Percentiles rank a stretch among this genome's conserved stretches.
Evolutionary conservation across 768 basidiomycete genomes (phyloP).

Genomic region (Xerocomellus amylosporus): DNA sequence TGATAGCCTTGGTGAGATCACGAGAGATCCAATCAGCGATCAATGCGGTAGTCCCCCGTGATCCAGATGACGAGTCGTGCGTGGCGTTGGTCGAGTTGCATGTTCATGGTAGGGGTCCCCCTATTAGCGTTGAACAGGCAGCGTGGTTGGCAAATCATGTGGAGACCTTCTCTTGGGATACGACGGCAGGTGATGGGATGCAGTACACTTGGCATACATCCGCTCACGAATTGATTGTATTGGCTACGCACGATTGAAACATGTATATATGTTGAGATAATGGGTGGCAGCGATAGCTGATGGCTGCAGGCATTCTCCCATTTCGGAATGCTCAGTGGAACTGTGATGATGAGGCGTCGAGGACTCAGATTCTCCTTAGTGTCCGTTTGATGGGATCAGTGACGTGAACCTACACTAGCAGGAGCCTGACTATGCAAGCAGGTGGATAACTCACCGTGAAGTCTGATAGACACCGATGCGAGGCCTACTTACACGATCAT

Average conservation of each 20-base stretch:
- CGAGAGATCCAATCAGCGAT: slow-evolving; percentile 4
- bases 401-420: too few relatives aligned
- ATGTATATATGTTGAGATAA: not conserved
- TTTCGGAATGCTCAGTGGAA: too few relatives aligned
- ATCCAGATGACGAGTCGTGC: not conserved
- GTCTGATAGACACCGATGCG: too few relatives aligned
- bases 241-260: not conserved
- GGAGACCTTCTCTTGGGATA: slow-evolving; percentile 7
- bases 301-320: too few relatives aligned
- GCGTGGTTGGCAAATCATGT: slow-evolving; percentile 3
- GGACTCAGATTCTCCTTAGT: too few relatives aligned
- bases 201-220: slow-evolving; percentile 1
- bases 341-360: too few relatives aligned
- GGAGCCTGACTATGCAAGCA: too few relatives aligned
- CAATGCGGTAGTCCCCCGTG: not conserved
- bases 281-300: too few relatives aligned
- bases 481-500: too few relatives aligned
- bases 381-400: too few relatives aligned
- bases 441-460: too few relatives aligned
- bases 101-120: slow-evolving; percentile 2
- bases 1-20: not conserved
- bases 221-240: not conserved
- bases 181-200: not conserved
- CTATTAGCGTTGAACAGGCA: slow-evolving; percentile 1
- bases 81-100: slow-evolving; percentile 2